Evolutionary conservation across 129 eudicot genomes (phyloP), one percentile per base, ranked within the genome.

Genomic region (Chrysanthemum lavandulifolium): DNA sequence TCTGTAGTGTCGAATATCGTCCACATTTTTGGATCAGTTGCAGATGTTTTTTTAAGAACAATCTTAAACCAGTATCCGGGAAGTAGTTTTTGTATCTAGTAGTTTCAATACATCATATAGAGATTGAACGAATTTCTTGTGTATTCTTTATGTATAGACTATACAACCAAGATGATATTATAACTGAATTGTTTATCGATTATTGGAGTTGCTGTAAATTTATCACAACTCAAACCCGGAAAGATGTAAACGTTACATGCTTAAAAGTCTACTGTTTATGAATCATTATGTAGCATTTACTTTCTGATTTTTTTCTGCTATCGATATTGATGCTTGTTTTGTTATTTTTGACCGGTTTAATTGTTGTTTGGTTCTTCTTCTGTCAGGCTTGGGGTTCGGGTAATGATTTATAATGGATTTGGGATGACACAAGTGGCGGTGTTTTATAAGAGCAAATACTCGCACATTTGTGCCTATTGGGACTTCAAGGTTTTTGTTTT

Each of bases 111-210:
- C 61, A 27, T 61, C 29, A 27, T 73, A 61, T 25, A 48, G 59
- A 61, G 60, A 73, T 47, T 13, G 25, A 72, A 40, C 21, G 56
- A 8, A 10, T 2, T 50, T 9, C 63, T 36, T 65, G 25, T 52
- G 57, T 54, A 65, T 56, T 65, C 23, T 65, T 56, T 48, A 54
- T 13, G 48, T 40, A 66, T 56, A 76, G 67, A 67, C 49, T 36
- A 36, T 36, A 36, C 8, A 36, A 6, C 51, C 25, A 57, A 56
- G 59, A 54, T 13, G 66, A 14, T 66, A 40, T 25, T 53, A 21
- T 66, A 40, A 29, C 43, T 53, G 47, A 67, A 23, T 45, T 76
- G 61, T 57, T 21, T 47, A 29, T 11, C 43, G 59, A 57, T 25
- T 6, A 13, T 57, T 36, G 8, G 43, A 36, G 43, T 36, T 36